Evolutionary conservation across 2,329 filamentous ascomycete species (phyloP), one percentile per base, ranked within the genome.

Genomic region (Alternaria infectoria): DNA sequence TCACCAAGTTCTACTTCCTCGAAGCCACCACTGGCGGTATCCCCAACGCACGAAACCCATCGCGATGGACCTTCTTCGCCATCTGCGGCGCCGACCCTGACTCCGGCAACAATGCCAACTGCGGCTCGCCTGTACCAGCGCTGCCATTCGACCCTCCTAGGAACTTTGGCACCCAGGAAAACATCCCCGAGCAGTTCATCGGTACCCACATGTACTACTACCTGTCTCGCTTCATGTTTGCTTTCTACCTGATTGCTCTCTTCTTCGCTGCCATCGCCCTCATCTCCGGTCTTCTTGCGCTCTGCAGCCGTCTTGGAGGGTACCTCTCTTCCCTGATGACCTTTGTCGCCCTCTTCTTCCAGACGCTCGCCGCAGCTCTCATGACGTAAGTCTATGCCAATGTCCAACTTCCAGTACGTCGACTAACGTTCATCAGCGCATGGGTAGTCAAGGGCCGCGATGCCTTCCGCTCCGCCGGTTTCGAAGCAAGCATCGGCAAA

Each of bases 21-120:
- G 86, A 91, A 76, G 92, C 92, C 73, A 87, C 91, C 76, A 97
- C 94, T 1, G 83, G 82, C 30, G 88, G 85, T 75, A 90, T 93
- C 12, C 87, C 90, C 56, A 66, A 84, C 54, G 72, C 86, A 1
- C 78, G 80, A 47, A 83, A 84, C 66, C 83, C 83, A 17, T 90
- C 93, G 12, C 90, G 95, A 82, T 98, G 95, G 95, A 96, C 93
- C 36, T 97, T 91, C 82, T 96, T 96, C 85, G 90, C 92, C 79
- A 84, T 96, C 65, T 97, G 94, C 82, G 88, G 89, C 56, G 83
- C 83, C 28, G 82, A 82, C 65, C 66, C 70, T 1, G 87, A 65
- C 36, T 79, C 82, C 50, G 84, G 85, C 28, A 79, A 89, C 77
- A 84, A 83, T 55, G 81, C 77, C 56, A 79, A 91, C 80, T 97